Conservation (phyloP, 208 protist species). For the Leishmania mexicana region DNA sequence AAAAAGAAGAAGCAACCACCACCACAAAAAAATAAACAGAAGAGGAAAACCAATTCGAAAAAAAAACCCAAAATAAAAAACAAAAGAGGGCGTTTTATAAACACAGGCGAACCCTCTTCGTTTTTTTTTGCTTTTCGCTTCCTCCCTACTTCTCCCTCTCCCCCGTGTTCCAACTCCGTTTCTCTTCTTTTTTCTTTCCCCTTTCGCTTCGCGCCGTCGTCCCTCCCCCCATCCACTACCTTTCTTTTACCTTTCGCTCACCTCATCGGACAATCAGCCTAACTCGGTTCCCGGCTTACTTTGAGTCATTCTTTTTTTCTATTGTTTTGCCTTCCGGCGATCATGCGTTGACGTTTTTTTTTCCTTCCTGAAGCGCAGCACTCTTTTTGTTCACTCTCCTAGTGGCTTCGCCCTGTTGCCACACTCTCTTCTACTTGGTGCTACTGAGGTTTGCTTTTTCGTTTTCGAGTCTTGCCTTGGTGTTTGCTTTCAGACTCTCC, state of each 20-base stretch:
- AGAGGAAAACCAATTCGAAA: neutral
- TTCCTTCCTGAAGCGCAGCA: neutral
- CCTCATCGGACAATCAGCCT: neutral
- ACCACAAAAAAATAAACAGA: neutral
- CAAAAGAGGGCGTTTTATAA: neutral
- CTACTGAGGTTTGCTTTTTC: neutral
- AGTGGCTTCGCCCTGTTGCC: neutral
- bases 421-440: neutral
- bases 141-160: neutral
- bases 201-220: neutral
- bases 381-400: neutral
- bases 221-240: neutral
- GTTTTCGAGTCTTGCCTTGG: neutral
- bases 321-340: neutral
- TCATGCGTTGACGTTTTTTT: conserved; percentile 5
- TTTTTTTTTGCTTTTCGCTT: neutral
- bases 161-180: neutral
- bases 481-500: neutral
- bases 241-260: neutral
- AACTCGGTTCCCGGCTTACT: neutral
- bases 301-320: neutral
- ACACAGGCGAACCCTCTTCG: neutral
- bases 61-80: neutral
- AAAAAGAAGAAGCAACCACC: too few species aligned
- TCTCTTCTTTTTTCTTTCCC: neutral